A percentile compares a stretch with the other conserved stretches of the same genome.
Conservation (phyloP, 805 yeast species). For the Zygotorulaspora florentina region DNA sequence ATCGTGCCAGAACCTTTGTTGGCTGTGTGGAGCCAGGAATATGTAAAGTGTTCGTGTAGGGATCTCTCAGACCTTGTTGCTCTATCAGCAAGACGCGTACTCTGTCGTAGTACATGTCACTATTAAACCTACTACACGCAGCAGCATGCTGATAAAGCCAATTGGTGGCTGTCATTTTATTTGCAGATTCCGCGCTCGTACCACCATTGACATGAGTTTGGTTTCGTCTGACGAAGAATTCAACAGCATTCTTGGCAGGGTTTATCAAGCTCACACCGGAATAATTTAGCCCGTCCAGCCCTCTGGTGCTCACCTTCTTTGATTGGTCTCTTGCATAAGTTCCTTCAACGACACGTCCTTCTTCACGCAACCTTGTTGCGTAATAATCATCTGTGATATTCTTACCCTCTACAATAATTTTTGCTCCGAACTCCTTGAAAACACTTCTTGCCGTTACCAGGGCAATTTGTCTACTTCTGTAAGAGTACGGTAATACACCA, state of each 20-base stretch:
- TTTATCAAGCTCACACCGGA: constrained; percentile 17
- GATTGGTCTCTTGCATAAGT: constrained; percentile 37
- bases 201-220: constrained; percentile 27
- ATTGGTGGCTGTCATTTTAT: constrained; percentile 54
- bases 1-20: constrained; percentile 34
- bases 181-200: constrained; percentile 33
- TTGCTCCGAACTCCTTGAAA: constrained; percentile 88
- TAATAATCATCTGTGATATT: constrained; percentile 86
- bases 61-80: constrained; percentile 62
- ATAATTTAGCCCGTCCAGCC: constrained; percentile 16
- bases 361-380: constrained; percentile 48
- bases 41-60: constrained; percentile 78
- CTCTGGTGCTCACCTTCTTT: constrained; percentile 9
- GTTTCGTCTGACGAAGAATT: constrained; percentile 37
- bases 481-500: constrained; percentile 80
- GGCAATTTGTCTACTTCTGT: constrained; percentile 85
- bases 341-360: constrained; percentile 65
- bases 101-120: constrained; percentile 55
- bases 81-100: constrained; percentile 42
- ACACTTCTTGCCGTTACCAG: constrained; percentile 87
- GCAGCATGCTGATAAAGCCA: constrained; percentile 84
- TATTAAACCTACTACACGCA: constrained; percentile 71
- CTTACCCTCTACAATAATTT: constrained; percentile 72
- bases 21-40: constrained; percentile 79
- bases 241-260: constrained; percentile 38